Percentiles rank a stretch among this genome's conserved stretches.
These are phyloP conservation scores for Xerophyta viscosa DNA, from an alignment of 106 monocot genomes.

Conservation along the genomic window DNA sequence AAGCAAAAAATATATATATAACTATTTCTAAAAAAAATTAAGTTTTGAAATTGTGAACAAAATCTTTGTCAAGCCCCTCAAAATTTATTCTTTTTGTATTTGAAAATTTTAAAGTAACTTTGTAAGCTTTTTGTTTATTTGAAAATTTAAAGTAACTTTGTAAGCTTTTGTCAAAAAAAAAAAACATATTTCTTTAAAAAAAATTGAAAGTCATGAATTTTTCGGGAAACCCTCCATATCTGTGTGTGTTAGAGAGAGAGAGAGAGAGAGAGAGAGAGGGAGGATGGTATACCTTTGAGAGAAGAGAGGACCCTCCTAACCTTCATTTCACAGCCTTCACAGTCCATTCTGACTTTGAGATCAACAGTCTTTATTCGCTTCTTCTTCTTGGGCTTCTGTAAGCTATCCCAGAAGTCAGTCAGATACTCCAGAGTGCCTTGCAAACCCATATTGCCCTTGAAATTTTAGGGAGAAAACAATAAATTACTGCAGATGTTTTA, in stretches of 20 bases:
- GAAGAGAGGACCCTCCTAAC: conserved; percentile 38
- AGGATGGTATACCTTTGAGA: conserved; percentile 19
- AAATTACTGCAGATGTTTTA: not conserved
- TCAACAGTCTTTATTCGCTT: conserved; percentile 35
- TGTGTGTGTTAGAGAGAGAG: not conserved
- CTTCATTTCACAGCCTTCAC: conserved; percentile 42
- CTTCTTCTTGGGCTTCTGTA: conserved; percentile 19
- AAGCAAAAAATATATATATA: no score
- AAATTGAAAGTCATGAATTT: no score
- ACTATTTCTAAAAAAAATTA: no score
- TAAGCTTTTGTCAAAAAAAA: no score
- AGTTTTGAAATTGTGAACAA: no score
- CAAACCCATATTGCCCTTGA: not conserved
- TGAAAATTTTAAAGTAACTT: no score
- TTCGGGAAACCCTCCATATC: no score
- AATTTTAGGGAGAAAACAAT: not conserved
- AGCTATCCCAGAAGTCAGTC: conserved; percentile 12
- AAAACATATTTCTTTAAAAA: no score
- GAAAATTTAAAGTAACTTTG: no score
- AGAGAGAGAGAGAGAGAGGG: not conserved
- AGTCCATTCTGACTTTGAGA: conserved; percentile 49
- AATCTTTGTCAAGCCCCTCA: no score
- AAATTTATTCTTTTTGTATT: no score
- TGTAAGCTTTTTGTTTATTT: no score
- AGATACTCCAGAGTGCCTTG: conserved; percentile 16